Conservation (phyloP, 306 rosid species). For the Fragaria nilgerrensis region DNA sequence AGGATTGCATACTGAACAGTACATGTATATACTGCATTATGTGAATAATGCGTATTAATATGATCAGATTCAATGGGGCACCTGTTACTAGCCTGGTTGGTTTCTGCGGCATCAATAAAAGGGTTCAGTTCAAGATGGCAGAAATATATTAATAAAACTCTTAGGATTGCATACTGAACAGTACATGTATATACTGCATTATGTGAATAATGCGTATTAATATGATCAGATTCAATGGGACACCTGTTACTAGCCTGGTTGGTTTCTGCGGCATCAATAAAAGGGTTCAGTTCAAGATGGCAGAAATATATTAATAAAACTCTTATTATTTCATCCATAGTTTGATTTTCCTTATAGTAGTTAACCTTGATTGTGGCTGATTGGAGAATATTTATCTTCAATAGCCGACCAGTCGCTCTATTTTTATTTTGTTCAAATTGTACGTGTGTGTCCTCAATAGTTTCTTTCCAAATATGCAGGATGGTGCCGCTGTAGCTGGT, state of each 20-base stretch:
- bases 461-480: constrained; percentile 58
- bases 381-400: neutral
- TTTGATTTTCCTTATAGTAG: neutral
- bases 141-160: neutral
- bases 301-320: neutral
- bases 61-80: neutral
- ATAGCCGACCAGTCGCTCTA: neutral
- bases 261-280: neutral
- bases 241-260: neutral
- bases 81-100: neutral
- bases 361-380: neutral
- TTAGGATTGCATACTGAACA: constrained; percentile 1
- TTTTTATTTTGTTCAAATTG: neutral
- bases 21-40: neutral
- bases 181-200: neutral
- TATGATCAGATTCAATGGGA: neutral
- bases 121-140: neutral
- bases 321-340: neutral
- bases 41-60: neutral
- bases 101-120: neutral
- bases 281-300: neutral
- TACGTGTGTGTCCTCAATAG: neutral
- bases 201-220: neutral
- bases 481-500: constrained; percentile 95
- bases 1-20: neutral